These are phyloP conservation scores for Mantamonas sphyraenae DNA, from an alignment of 78 protist genomes.

Conservation along the genomic window DNA sequence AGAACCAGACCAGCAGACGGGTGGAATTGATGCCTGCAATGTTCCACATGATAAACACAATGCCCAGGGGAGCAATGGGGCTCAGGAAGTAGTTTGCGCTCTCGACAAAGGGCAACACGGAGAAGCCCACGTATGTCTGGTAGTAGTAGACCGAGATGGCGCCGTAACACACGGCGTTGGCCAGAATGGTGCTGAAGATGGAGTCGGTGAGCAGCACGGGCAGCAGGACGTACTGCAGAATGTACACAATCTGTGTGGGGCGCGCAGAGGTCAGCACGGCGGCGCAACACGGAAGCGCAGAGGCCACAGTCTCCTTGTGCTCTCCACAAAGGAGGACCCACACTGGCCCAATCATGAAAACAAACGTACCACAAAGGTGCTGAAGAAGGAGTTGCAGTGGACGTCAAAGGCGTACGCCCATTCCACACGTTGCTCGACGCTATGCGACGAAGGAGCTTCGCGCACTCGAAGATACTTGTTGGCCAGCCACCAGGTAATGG, in stretches of 20 bases:
- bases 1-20: no score
- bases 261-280: not conserved
- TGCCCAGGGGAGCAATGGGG: slow-evolving; percentile 33
- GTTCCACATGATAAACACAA: not conserved
- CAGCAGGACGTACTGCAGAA: slow-evolving; percentile 34
- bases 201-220: slow-evolving; percentile 39
- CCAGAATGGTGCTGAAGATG: slow-evolving; percentile 40
- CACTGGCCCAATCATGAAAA: slow-evolving; percentile 61
- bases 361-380: slow-evolving; percentile 52
- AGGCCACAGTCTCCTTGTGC: not conserved
- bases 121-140: slow-evolving; percentile 84
- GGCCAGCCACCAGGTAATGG: slow-evolving; percentile 47
- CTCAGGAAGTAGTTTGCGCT: slow-evolving; percentile 39
- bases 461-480: not conserved
- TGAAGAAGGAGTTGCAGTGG: slow-evolving; percentile 91
- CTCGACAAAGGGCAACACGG: slow-evolving; percentile 67
- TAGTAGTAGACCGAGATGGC: slow-evolving; percentile 72
- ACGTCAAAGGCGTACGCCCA: slow-evolving; percentile 89
- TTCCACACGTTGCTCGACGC: slow-evolving; percentile 75
- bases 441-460: slow-evolving; percentile 23
- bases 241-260: not conserved
- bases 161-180: slow-evolving; percentile 58
- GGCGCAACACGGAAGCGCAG: not conserved
- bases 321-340: not conserved
- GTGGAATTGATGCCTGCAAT: no score